These are phyloP conservation scores for Fusarium robinianum DNA, from an alignment of 2,329 filamentous ascomycete genomes.

Conservation along the genomic window DNA sequence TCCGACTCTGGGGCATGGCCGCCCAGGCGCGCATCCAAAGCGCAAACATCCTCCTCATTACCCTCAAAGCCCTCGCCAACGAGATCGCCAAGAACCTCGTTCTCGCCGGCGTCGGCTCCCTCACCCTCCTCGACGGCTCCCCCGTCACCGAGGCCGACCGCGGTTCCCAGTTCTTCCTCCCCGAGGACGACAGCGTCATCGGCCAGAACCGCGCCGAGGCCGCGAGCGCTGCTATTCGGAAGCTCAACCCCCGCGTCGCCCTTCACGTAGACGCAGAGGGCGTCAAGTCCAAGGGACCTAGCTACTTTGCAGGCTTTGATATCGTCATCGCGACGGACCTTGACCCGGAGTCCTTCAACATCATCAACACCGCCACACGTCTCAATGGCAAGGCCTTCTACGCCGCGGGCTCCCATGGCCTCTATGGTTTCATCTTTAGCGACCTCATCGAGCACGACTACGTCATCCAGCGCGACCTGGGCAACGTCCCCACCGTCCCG, in stretches of 20 bases:
- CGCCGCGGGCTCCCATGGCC: conserved; percentile 81
- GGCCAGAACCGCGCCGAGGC: conserved; percentile 86
- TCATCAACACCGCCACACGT: conserved; percentile 85
- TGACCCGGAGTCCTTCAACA: conserved; percentile 71
- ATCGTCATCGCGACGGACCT: conserved; percentile 90
- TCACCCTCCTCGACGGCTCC: conserved; percentile 85
- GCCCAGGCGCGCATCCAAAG: conserved; percentile 91
- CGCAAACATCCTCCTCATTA: conserved; percentile 88
- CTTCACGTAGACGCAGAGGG: conserved; percentile 72
- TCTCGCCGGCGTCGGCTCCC: conserved; percentile 85
- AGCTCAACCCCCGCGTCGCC: conserved; percentile 86
- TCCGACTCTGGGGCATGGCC: conserved; percentile 94
- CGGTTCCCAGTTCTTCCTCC: conserved; percentile 81
- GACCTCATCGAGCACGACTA: conserved; percentile 92
- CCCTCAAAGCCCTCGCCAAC: conserved; percentile 83
- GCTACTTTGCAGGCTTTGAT: conserved; percentile 80
- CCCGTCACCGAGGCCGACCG: conserved; percentile 78
- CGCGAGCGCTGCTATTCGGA: conserved; percentile 75
- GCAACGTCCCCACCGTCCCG: conserved; percentile 68
- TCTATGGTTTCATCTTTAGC: conserved; percentile 94
- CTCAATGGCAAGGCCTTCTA: conserved; percentile 83
- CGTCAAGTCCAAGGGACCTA: conserved; percentile 68
- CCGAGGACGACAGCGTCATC: conserved; percentile 64
- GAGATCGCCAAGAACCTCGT: conserved; percentile 98
- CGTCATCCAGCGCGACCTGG: conserved; percentile 80